These are phyloP conservation scores for Suillus spraguei DNA, from an alignment of 768 basidiomycete genomes.

Conservation along the genomic window DNA sequence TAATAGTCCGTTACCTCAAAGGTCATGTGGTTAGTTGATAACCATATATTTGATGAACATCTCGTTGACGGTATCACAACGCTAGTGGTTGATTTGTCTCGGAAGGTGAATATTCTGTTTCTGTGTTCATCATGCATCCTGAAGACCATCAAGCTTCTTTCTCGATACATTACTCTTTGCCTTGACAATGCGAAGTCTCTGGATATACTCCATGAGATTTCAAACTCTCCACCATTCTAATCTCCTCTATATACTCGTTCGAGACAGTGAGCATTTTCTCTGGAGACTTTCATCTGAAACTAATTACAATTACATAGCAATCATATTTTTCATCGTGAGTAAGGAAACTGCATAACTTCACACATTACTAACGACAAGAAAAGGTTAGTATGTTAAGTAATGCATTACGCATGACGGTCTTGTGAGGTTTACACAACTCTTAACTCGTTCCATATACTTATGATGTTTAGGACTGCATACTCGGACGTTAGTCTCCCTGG, in stretches of 20 bases:
- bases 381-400: conserved; percentile 9
- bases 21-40: not conserved
- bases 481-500: not conserved
- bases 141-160: conserved; percentile 14
- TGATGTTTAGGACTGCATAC: conserved; percentile 4
- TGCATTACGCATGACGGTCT: conserved; percentile 1
- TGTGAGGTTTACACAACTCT: conserved; percentile 8
- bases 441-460: not conserved
- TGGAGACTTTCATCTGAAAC: not conserved
- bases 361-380: not conserved
- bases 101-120: conserved; percentile 8
- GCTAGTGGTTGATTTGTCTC: conserved; percentile 11
- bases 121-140: not conserved
- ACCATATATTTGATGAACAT: not conserved
- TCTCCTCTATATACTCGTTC: conserved; percentile 20
- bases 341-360: too few relatives aligned
- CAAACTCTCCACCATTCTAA: conserved; percentile 7
- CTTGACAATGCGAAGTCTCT: conserved; percentile 12
- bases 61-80: not conserved
- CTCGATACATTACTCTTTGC: conserved; percentile 19
- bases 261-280: conserved; percentile 23
- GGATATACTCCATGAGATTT: not conserved
- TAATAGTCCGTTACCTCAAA: not conserved
- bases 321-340: conserved; percentile 10
- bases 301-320: conserved; percentile 1